Evolutionary conservation across 1,284 basidiomycete species (phyloP), one percentile per base, ranked within the genome.

Genomic region (Mycena citricolor): DNA sequence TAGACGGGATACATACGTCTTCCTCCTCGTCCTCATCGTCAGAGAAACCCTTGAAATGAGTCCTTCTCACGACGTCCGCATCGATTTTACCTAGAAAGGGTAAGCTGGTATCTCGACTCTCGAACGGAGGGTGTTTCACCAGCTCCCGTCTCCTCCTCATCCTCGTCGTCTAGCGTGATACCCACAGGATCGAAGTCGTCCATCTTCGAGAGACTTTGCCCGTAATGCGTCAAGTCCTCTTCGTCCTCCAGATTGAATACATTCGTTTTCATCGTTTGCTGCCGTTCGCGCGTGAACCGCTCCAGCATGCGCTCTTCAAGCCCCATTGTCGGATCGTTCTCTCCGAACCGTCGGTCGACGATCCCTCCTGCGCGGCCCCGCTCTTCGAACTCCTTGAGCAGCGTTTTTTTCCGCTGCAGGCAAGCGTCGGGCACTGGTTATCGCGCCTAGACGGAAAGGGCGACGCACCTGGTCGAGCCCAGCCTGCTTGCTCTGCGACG

Each of bases 271-370:
- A 87, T 86, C 16, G 80, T 71, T 12, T 84, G 75, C 60, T 93
- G 89, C 49, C 90, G 73, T 64, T 98, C 95, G 49, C 80, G 79
- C 5, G 94, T 98, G 64, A 97, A 99, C 26, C 97, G 86, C 67
- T 97, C 94, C 21, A 99, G 77, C 86, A 98, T 98, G 54, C 93
- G 89, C 58, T 99, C 95, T 63, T 99, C 97, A 13, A 93, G 74
- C 8, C 87, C 86, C 77, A 99, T 83, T 8, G 81, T 79, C 2
- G 94, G 84, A 57, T 99, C 85, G 57, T 90, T 86, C 77, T 99
- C 97, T 68, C 97, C 97, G 58, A 99, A 97, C 29, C 97, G 86
- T 43, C 92, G 81, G 66, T 99, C 97, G 42, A 95, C 70, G 54
- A 99, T 87, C 4, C 91, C 90, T 8, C 94, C 94, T 11, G 86